Percentiles rank a stretch among this genome's conserved stretches.
Conservation (phyloP, 2,329 filamentous ascomycete species). For the Septoria petroselini region DNA sequence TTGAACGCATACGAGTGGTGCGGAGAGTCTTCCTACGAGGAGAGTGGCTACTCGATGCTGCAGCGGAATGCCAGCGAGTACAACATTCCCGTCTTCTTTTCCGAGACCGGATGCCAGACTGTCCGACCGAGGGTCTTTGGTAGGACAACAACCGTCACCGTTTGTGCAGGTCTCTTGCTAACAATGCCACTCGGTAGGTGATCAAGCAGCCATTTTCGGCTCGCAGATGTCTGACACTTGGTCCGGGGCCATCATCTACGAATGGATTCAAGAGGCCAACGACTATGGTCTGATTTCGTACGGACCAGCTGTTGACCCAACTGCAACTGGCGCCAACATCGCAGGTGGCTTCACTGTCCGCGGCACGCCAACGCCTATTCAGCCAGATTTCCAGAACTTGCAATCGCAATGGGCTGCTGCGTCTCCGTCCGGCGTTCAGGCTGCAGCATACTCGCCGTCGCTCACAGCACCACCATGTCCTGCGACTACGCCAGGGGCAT, state of each 20-base stretch:
- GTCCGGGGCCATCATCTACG: slow-evolving; percentile 80
- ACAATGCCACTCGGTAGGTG: slow-evolving; percentile 37
- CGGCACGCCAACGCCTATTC: slow-evolving; percentile 69
- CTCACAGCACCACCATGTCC: slow-evolving; percentile 67
- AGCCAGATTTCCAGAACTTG: slow-evolving; percentile 76
- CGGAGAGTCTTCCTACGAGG: slow-evolving; percentile 29
- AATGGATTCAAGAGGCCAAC: slow-evolving; percentile 84
- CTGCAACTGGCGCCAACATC: slow-evolving; percentile 43
- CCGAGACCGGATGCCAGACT: slow-evolving; percentile 79
- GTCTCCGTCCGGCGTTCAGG: slow-evolving; percentile 64
- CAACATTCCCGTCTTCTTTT: slow-evolving; percentile 84
- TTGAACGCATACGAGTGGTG: slow-evolving; percentile 61
- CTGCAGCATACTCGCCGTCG: slow-evolving; percentile 62
- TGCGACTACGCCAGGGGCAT: slow-evolving; percentile 63
- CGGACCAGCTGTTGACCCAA: slow-evolving; percentile 56
- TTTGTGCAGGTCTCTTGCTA: background rate
- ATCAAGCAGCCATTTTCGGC: slow-evolving; percentile 76
- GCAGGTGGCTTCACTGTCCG: slow-evolving; percentile 62
- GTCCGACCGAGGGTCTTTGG: slow-evolving; percentile 59
- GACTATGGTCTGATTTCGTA: slow-evolving; percentile 78
- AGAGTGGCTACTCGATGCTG: slow-evolving; percentile 67
- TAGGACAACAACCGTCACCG: background rate
- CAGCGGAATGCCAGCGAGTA: slow-evolving; percentile 66
- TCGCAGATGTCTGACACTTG: slow-evolving; percentile 66
- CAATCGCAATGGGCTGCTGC: slow-evolving; percentile 72